Conservation (phyloP, 2,329 filamentous ascomycete species). For the Phialophora chinensis region DNA sequence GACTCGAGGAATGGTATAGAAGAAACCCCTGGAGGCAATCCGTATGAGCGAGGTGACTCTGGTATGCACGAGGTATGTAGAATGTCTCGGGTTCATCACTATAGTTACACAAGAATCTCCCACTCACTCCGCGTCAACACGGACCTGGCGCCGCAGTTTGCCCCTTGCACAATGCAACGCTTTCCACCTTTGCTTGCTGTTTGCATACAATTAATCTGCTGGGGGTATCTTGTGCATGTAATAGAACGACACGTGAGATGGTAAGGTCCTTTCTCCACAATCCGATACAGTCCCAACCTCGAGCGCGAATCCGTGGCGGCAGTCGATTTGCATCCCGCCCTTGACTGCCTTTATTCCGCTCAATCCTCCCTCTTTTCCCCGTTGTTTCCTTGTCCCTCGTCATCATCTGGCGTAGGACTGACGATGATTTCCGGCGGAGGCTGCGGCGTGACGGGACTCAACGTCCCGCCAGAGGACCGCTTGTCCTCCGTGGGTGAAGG, state of each 20-base stretch:
- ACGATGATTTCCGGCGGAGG: conserved; percentile 39
- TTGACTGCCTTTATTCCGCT: background rate
- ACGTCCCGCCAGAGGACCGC: conserved; percentile 32
- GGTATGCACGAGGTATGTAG: background rate
- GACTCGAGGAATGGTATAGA: background rate
- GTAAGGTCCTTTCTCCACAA: conserved; percentile 12
- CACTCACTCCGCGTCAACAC: background rate
- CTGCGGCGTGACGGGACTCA: conserved; percentile 26
- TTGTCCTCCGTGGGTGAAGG: conserved; percentile 24
- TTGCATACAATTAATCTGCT: conserved; percentile 19
- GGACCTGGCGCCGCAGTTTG: background rate
- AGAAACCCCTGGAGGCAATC: background rate
- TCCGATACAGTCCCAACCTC: conserved; percentile 9
- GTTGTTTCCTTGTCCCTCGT: conserved; percentile 10
- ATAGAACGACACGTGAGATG: conserved; percentile 15
- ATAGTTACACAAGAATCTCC: conserved; percentile 20
- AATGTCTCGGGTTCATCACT: conserved; percentile 2
- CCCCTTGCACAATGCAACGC: conserved; percentile 1
- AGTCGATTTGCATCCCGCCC: conserved; percentile 3
- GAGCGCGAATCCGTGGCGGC: background rate
- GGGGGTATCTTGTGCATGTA: conserved; percentile 21
- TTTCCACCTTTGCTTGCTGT: conserved; percentile 5
- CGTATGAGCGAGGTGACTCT: background rate
- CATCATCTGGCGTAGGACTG: conserved; percentile 39
- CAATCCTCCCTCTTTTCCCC: conserved; percentile 14